Evolutionary conservation across 2,329 filamentous ascomycete species (phyloP), one percentile per base, ranked within the genome.

Genomic region (Fusarium circinatum): DNA sequence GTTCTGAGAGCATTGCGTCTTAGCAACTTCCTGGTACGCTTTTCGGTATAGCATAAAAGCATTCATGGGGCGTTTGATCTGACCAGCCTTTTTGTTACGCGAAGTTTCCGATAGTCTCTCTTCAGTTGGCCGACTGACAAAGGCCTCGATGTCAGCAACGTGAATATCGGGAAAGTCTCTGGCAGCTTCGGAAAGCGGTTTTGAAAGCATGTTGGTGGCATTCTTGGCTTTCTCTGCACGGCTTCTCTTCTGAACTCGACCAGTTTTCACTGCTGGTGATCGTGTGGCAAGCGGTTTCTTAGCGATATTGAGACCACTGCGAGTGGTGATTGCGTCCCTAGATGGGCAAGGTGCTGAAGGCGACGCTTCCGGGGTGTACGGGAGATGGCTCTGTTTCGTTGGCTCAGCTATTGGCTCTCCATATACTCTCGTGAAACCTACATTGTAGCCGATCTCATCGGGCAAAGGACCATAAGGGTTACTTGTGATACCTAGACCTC

Each of bases 11-110:
- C 93, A 94, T 86, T 91, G 94, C 58, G 89, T 87, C 82, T 98
- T 98, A 67, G 94, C 94, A 38, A 95, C 88, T 70, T 96, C 93
- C 68, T 97, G 94, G 80, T 94, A 98, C 12, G 94, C 94, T 75
- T 96, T 98, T 47, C 96, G 92, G 82, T 99, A 99, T 57, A 99
- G 86, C 93, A 99, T 98, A 85, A 98, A 99, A 2, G 94, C 96
- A 82, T 99, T 99, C 92, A 98, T 97, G 6, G 96, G 95, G 36
- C 96, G 89, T 78, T 96, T 94, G 75, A 98, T 89, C 80, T 95
- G 95, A 32, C 93, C 93, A 41, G 90, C 85, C 77, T 91, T 94
- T 65, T 90, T 89, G 76, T 89, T 88, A 48, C 90, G 76, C 32
- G 77, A 88, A 15, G 92, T 90, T 81, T 98, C 95, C 62, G 85